Conservation (phyloP, 768 basidiomycete genomes). For the Pilatotrama ljubarskyi region DNA sequence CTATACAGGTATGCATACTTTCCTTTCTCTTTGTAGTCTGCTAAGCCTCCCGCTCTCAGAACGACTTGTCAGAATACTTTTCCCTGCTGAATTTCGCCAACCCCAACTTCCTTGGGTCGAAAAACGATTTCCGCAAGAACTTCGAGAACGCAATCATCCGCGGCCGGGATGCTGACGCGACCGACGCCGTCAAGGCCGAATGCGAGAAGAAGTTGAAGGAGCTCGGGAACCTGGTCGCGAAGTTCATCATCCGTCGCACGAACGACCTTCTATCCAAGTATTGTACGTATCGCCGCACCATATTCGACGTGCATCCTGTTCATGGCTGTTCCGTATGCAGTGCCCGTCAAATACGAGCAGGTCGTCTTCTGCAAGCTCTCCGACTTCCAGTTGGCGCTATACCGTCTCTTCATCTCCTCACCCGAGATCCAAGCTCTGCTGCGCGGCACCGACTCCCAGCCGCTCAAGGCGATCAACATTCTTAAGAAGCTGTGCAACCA, state of each 20-base stretch:
- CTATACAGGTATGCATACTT: constrained; percentile 64
- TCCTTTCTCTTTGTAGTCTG: background rate
- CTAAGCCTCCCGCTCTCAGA: constrained; percentile 44
- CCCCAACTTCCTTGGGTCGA: constrained; percentile 84
- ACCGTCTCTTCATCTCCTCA: constrained; percentile 88
- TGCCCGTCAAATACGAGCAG: constrained; percentile 99
- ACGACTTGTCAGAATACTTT: constrained; percentile 93
- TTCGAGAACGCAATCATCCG: constrained; percentile 91
- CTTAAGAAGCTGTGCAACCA: constrained; percentile 96
- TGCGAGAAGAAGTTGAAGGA: constrained; percentile 92
- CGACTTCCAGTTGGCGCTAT: constrained; percentile 79
- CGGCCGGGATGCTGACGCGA: constrained; percentile 87
- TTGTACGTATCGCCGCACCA: constrained; percentile 48
- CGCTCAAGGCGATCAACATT: constrained; percentile 94
- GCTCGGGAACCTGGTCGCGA: constrained; percentile 81
- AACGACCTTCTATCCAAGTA: constrained; percentile 96
- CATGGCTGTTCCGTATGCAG: constrained; percentile 42
- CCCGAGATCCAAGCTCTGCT: constrained; percentile 90
- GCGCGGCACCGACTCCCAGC: constrained; percentile 85
- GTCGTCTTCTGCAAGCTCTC: constrained; percentile 92
- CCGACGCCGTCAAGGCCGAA: constrained; percentile 71
- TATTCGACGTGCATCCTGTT: background rate
- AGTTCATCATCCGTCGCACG: constrained; percentile 93
- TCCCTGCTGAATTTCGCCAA: constrained; percentile 92
- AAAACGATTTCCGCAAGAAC: constrained; percentile 92